These are phyloP conservation scores for Persicaria maculosa DNA, from an alignment of 148 eudicot species.

Conservation along the genomic window DNA sequence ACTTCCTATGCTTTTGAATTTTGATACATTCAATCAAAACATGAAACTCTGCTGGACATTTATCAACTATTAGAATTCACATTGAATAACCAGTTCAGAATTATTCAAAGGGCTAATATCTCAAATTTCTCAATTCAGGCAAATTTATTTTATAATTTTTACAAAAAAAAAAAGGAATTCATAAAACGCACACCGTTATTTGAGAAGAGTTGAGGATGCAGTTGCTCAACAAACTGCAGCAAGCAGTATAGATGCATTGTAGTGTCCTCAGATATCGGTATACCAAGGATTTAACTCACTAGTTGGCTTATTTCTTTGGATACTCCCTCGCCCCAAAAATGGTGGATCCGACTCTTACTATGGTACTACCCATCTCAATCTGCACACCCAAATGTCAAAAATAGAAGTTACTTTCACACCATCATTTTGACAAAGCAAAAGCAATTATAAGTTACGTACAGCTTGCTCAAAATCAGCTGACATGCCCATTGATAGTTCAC, in stretches of 20 bases:
- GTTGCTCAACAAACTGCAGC: background rate
- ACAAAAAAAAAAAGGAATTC: background rate
- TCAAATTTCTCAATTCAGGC: background rate
- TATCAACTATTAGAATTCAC: background rate
- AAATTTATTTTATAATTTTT: background rate
- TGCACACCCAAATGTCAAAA: conserved; percentile 25
- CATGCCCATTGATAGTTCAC: conserved; percentile 99
- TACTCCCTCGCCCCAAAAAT: conserved; percentile 94
- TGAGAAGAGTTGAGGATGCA: background rate
- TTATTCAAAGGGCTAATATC: background rate
- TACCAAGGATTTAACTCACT: background rate
- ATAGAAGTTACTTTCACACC: background rate
- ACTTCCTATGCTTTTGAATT: too few relatives aligned
- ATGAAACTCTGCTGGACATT: too few relatives aligned
- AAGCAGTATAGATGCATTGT: background rate
- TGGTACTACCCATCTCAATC: conserved; percentile 96
- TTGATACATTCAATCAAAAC: too few relatives aligned
- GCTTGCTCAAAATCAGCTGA: conserved; percentile 97
- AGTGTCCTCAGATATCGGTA: background rate
- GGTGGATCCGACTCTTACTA: conserved; percentile 84
- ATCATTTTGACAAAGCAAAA: background rate
- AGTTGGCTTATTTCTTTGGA: conserved; percentile 29
- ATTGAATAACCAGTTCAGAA: background rate
- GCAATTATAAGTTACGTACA: conserved; percentile 34
- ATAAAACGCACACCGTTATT: background rate